Conservation (phyloP, 2,329 filamentous ascomycete species). For the Alternaria hordeiaustralica region DNA sequence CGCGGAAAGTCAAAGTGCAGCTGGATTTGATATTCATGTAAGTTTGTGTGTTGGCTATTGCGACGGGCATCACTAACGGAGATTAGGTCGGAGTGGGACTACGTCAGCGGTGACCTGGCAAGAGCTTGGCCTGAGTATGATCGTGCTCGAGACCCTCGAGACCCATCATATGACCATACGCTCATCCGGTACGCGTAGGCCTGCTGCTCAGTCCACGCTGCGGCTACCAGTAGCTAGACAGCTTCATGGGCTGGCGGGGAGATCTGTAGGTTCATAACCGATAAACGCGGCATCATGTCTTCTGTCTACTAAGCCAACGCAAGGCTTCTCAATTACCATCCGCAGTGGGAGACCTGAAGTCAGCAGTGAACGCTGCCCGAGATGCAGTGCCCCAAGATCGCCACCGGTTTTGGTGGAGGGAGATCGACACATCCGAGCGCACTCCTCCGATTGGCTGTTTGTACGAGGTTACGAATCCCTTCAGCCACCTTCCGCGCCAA, state of each 20-base stretch:
- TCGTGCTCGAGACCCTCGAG: conserved; percentile 9
- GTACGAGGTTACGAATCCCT: conserved; percentile 1
- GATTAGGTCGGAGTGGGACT: conserved; percentile 2
- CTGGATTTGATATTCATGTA: conserved; percentile 11
- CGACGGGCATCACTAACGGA: not conserved
- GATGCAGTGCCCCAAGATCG: not conserved
- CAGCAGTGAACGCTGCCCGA: not conserved
- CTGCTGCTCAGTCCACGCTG: not conserved
- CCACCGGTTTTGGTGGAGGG: not conserved
- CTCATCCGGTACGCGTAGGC: not conserved
- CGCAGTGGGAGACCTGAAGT: not conserved
- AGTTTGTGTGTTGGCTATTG: not conserved
- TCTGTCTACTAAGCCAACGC: not conserved
- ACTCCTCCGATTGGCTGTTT: conserved; percentile 3
- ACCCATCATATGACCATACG: not conserved
- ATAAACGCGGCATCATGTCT: not conserved
- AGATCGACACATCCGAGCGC: not conserved
- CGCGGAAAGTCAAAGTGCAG: not conserved
- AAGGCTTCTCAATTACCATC: not conserved
- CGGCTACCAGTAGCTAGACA: not conserved
- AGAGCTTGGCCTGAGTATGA: conserved; percentile 15
- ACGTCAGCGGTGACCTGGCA: not conserved
- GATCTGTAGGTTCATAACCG: not conserved
- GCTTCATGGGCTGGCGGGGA: not conserved
- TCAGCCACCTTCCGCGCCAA: conserved; percentile 6